phyloP scores from a whole-genome alignment of 768 basidiomycete genomes.

The Lactifluus pinguis region DNA sequence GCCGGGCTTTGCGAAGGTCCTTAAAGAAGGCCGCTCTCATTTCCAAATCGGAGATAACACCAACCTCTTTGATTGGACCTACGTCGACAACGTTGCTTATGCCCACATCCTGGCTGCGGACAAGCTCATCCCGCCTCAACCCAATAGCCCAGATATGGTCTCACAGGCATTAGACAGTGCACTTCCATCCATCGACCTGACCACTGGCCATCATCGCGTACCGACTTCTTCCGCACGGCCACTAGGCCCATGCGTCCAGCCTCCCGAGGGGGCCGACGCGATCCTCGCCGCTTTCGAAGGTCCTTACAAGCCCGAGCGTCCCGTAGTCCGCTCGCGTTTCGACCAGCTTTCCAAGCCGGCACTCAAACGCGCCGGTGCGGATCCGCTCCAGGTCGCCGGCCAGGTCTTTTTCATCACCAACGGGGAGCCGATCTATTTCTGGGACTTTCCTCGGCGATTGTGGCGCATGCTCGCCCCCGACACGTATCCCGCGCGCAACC shows the following conservation, averaged over 20 bases:
- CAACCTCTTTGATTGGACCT: slow-evolving; percentile 94
- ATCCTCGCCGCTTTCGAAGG: slow-evolving; percentile 50
- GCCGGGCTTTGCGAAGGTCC: slow-evolving; percentile 68
- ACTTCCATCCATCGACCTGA: slow-evolving; percentile 52
- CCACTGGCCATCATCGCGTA: slow-evolving; percentile 53
- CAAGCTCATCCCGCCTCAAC: slow-evolving; percentile 53
- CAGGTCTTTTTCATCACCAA: slow-evolving; percentile 97
- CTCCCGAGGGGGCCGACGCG: slow-evolving; percentile 46
- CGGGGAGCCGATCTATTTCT: slow-evolving; percentile 92
- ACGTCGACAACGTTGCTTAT: slow-evolving; percentile 90
- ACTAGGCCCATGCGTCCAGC: slow-evolving; percentile 69
- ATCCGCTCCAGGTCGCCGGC: slow-evolving; percentile 76
- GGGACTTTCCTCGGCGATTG: slow-evolving; percentile 82
- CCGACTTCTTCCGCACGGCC: slow-evolving; percentile 79
- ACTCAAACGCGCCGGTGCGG: slow-evolving; percentile 41
- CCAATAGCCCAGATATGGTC: slow-evolving; percentile 28
- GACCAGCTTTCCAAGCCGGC: slow-evolving; percentile 63
- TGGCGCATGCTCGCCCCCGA: slow-evolving; percentile 48
- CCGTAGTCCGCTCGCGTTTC: slow-evolving; percentile 68
- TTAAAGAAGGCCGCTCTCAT: slow-evolving; percentile 74
- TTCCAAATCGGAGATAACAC: slow-evolving; percentile 92
- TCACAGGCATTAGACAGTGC: slow-evolving; percentile 38
- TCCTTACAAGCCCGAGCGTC: slow-evolving; percentile 36
- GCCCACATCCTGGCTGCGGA: slow-evolving; percentile 93
- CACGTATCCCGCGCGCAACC: slow-evolving; percentile 45